Percentiles rank a stretch among this genome's conserved stretches.
These are phyloP conservation scores for Globisporangium nodosum DNA, from an alignment of 352 stramenopile species.

Conservation along the genomic window DNA sequence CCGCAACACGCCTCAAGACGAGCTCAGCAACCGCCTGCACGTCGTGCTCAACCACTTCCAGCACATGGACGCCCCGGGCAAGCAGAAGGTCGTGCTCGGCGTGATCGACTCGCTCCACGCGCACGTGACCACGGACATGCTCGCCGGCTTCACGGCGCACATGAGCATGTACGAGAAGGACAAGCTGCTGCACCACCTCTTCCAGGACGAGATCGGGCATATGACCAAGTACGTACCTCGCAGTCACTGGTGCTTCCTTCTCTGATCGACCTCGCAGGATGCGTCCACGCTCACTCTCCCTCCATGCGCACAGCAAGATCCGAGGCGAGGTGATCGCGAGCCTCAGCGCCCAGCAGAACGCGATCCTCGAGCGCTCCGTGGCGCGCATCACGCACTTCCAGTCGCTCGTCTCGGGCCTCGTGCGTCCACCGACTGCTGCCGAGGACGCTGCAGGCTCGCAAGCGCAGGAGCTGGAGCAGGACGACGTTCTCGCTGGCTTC, in stretches of 20 bases:
- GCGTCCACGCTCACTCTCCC: not conserved
- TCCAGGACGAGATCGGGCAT: slow-evolving; percentile 44
- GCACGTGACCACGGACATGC: slow-evolving; percentile 40
- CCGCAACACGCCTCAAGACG: slow-evolving; percentile 33
- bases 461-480: too few species aligned
- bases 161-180: slow-evolving; percentile 56
- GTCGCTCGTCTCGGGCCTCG: slow-evolving; percentile 24
- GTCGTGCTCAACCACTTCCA: slow-evolving; percentile 51
- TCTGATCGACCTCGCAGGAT: not conserved
- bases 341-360: slow-evolving; percentile 51
- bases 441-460: too few species aligned
- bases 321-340: slow-evolving; percentile 38
- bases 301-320: slow-evolving; percentile 31
- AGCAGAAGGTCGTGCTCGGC: slow-evolving; percentile 45
- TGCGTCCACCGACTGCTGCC: not conserved
- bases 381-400: slow-evolving; percentile 59
- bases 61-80: slow-evolving; percentile 48
- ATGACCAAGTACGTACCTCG: slow-evolving; percentile 37
- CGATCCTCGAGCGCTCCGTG: slow-evolving; percentile 52
- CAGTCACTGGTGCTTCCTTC: too few species aligned
- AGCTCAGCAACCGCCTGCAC: slow-evolving; percentile 47
- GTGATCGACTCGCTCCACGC: slow-evolving; percentile 41
- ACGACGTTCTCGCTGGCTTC: too few species aligned
- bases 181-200: slow-evolving; percentile 44
- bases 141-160: slow-evolving; percentile 38